Evolutionary conservation across 257 asterid species (phyloP), one percentile per base, ranked within the genome.

Genomic region (Solanum sparsipilum): DNA sequence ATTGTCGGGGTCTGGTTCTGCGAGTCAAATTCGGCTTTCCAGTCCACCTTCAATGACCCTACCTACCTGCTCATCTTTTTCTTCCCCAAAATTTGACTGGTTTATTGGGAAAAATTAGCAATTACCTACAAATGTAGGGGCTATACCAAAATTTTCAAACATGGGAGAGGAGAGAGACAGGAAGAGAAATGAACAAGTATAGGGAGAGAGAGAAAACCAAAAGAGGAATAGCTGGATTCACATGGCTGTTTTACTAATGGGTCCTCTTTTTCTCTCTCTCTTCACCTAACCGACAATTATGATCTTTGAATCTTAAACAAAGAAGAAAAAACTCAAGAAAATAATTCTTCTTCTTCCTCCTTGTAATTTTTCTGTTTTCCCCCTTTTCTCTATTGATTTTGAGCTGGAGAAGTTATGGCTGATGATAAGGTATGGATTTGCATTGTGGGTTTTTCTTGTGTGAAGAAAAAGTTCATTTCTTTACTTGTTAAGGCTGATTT

Each of bases 161-260:
- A 38, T 41, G 9, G 11, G 9, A 86, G 56, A n/a, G 84, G 84
- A 78, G 84, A 74, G 83, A 78, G 84, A 79, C 25, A 41, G 65
- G 34, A 79, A 44, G 67, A 79, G 60, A 44, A 16, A 79, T 27
- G 84, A 41, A 25, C 65, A 56, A 73, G 84, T 20, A 35, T n/a
- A 21, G 52, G 29, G 52, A 11, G 52, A 36, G 44, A 34, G 31
- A 73, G 31, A 72, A 35, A 74, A 68, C 65, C 79, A 93, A 86
- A 90, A 63, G 89, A 70, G 72, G 76, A 46, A 90, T 82, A 91
- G 95, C 92, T 92, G 95, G 87, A 91, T 85, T 93, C 98, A 96
- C 96, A 95, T 94, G 98, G 98, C 94, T 91, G 83, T 90, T 87
- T 93, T 91, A 90, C 86, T 88, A 78, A 86, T 91, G 92, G 91